phyloP scores from a whole-genome alignment of 2,329 filamentous ascomycete species.

The Penicillium sp. region DNA sequence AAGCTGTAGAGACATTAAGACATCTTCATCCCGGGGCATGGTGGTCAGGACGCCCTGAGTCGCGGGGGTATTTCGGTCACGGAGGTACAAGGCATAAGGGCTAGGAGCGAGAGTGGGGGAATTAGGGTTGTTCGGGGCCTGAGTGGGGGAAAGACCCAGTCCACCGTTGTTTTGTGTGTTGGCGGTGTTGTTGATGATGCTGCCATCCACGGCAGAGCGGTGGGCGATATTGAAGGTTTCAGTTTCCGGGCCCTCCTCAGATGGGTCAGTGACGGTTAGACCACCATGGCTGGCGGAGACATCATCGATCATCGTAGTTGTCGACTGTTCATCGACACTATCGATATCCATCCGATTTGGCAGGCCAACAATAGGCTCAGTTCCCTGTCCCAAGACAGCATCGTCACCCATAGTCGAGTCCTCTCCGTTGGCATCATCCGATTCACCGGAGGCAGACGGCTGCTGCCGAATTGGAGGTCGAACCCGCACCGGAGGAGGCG shows the following conservation, averaged over 20 bases:
- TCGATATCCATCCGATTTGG: slow-evolving; percentile 82
- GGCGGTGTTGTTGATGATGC: slow-evolving; percentile 68
- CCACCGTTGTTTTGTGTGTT: slow-evolving; percentile 66
- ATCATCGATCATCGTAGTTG: slow-evolving; percentile 69
- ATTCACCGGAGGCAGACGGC: slow-evolving; percentile 79
- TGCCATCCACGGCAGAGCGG: slow-evolving; percentile 78
- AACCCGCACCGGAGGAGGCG: slow-evolving; percentile 61
- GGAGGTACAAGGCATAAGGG: slow-evolving; percentile 75
- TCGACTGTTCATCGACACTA: slow-evolving; percentile 75
- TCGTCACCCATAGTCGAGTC: slow-evolving; percentile 77
- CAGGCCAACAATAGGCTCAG: slow-evolving; percentile 74
- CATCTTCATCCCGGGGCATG: slow-evolving; percentile 96
- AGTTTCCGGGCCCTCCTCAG: slow-evolving; percentile 74
- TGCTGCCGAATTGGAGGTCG: slow-evolving; percentile 88
- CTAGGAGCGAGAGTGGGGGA: slow-evolving; percentile 72
- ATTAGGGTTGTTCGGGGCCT: slow-evolving; percentile 61
- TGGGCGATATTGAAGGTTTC: slow-evolving; percentile 95
- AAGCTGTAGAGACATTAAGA: slow-evolving; percentile 95
- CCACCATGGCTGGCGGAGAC: slow-evolving; percentile 71
- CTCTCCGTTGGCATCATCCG: slow-evolving; percentile 82
- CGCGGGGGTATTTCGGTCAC: slow-evolving; percentile 69
- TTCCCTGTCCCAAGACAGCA: slow-evolving; percentile 43
- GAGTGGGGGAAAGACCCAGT: slow-evolving; percentile 72
- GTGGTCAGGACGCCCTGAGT: slow-evolving; percentile 76
- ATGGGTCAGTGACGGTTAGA: slow-evolving; percentile 74